These are phyloP conservation scores for Xylaria sp. DNA, from an alignment of 2,329 filamentous ascomycete species.

Conservation along the genomic window DNA sequence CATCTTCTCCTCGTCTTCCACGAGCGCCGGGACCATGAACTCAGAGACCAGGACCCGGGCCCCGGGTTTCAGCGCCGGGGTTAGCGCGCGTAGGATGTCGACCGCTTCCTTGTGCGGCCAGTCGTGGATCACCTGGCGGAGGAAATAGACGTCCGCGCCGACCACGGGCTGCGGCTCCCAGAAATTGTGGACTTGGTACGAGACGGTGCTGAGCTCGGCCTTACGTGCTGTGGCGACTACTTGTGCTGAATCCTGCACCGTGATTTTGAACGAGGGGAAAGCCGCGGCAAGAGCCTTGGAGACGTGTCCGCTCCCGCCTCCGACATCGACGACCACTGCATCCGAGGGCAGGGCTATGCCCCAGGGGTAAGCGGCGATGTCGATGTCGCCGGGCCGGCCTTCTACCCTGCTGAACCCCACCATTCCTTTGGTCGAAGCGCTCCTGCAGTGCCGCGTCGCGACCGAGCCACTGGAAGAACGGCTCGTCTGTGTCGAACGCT, in stretches of 20 bases:
- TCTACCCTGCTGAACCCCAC: neutral
- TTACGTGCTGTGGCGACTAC: neutral
- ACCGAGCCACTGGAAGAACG: neutral
- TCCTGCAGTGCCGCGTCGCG: neutral
- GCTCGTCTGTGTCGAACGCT: neutral
- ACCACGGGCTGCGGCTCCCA: conserved; percentile 31
- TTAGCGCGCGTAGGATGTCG: conserved; percentile 48
- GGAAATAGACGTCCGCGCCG: conserved; percentile 53
- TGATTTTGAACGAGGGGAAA: neutral
- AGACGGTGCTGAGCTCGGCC: neutral
- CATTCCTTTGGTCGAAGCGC: neutral
- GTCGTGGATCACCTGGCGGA: conserved; percentile 58
- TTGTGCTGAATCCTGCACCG: neutral
- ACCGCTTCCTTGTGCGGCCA: conserved; percentile 53
- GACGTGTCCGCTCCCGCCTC: neutral
- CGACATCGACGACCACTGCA: neutral
- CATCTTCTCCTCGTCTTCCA: neutral
- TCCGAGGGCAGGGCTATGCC: neutral
- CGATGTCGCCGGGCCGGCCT: neutral
- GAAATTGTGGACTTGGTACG: neutral
- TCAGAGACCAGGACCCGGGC: conserved; percentile 38
- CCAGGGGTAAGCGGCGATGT: neutral
- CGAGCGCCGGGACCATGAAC: neutral
- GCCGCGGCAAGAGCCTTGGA: neutral
- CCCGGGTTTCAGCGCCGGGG: conserved; percentile 53